phyloP scores from a whole-genome alignment of 148 eudicot genomes.

The Pharnaceum exiguum region DNA sequence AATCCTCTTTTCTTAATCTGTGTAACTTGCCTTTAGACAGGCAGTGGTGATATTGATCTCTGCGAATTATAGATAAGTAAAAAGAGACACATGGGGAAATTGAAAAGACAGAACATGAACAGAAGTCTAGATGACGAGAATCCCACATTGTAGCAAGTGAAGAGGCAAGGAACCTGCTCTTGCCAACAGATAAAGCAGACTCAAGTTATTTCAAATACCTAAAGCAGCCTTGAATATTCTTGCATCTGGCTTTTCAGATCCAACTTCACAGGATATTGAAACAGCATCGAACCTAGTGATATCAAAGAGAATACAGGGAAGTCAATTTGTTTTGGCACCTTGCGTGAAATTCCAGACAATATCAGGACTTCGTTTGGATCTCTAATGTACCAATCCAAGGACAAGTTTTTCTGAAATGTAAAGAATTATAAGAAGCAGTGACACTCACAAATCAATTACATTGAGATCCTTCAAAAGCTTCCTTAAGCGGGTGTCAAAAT shows the following conservation, averaged over 20 bases:
- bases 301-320: not conserved
- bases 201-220: conserved; percentile 35
- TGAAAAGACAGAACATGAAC: no score
- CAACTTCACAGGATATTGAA: conserved; percentile 86
- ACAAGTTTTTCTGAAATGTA: not conserved
- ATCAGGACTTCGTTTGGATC: no score
- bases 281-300: conserved; percentile 84
- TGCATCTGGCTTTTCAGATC: conserved; percentile 83
- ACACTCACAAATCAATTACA: conserved; percentile 70
- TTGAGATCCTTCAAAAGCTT: conserved; percentile 85
- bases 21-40: no score
- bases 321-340: not conserved
- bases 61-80: no score
- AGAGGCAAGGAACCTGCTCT: no score
- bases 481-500: conserved; percentile 91
- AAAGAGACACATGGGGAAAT: no score
- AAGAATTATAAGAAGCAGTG: not conserved
- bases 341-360: not conserved
- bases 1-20: no score
- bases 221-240: conserved; percentile 76
- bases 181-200: not conserved
- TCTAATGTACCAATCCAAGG: no score
- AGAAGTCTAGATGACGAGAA: no score
- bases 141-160: no score
- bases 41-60: no score